Evolutionary conservation across 2,329 filamentous ascomycete genomes (phyloP).

Genomic region (Fusarium staphyleae): DNA sequence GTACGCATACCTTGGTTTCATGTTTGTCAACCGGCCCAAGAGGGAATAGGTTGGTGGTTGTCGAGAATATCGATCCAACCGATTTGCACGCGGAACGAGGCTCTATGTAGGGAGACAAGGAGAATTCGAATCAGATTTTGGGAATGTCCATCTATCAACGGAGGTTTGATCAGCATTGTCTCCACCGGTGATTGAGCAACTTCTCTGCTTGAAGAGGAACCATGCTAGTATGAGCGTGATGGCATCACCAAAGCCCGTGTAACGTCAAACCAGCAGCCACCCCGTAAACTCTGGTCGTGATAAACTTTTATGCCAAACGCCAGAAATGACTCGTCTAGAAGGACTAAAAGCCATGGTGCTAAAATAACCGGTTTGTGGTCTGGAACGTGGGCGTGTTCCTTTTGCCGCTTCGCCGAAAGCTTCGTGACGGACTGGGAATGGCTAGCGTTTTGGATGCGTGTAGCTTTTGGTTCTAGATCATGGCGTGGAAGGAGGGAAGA

Average conservation of each 20-base stretch:
- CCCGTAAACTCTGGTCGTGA: too few species aligned
- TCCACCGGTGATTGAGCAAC: too few species aligned
- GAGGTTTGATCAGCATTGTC: too few species aligned
- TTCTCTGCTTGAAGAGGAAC: too few species aligned
- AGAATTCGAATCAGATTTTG: not conserved
- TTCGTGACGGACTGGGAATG: not conserved
- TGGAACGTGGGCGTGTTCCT: not conserved
- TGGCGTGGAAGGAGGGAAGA: too few species aligned
- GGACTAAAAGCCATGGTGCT: not conserved
- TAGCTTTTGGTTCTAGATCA: too few species aligned
- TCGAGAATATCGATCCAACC: not conserved
- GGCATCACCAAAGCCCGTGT: too few species aligned
- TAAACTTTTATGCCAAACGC: too few species aligned
- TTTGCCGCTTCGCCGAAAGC: not conserved
- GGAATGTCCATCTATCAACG: not conserved
- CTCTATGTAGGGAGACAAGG: not conserved
- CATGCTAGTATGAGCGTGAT: too few species aligned
- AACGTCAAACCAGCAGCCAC: too few species aligned
- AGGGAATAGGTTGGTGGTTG: not conserved
- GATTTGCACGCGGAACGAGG: not conserved
- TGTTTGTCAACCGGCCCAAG: not conserved
- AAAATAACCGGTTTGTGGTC: not conserved
- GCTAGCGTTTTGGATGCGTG: too few species aligned
- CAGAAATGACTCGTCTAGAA: slow-evolving; percentile 1
- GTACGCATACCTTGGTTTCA: not conserved